Evolutionary conservation across 352 stramenopile genomes (phyloP).

Genomic region (Pythium brachiatum): DNA sequence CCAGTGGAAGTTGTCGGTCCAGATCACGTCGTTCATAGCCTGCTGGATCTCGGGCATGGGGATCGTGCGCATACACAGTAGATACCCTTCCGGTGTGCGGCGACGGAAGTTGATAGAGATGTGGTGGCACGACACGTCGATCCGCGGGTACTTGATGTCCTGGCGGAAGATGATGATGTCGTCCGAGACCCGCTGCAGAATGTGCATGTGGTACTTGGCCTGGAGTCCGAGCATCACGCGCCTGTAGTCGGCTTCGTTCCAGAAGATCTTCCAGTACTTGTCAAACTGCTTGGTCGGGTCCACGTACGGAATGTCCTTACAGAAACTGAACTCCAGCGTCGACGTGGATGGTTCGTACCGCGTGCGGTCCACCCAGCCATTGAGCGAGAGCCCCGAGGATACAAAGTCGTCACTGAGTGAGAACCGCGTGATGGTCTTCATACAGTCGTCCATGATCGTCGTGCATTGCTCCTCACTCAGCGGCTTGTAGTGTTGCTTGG

Average conservation of each 20-base stretch:
- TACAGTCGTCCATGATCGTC: constrained; percentile 18
- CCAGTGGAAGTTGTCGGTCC: constrained; percentile 26
- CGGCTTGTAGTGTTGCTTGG: constrained; percentile 12
- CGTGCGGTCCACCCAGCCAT: constrained; percentile 22
- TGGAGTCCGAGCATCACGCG: constrained; percentile 18
- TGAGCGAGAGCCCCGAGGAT: constrained; percentile 15
- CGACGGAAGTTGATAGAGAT: constrained; percentile 22
- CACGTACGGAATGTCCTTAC: constrained; percentile 16
- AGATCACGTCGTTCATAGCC: constrained; percentile 22
- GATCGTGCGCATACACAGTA: constrained; percentile 24
- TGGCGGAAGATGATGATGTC: constrained; percentile 25
- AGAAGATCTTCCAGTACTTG: constrained; percentile 26
- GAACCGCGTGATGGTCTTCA: constrained; percentile 26
- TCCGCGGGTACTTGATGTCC: constrained; percentile 25
- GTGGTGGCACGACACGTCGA: constrained; percentile 20
- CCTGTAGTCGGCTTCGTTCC: constrained; percentile 17
- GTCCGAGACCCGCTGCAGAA: constrained; percentile 24
- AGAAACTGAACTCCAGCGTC: constrained; percentile 24
- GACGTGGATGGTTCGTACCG: constrained; percentile 19
- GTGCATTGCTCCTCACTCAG: constrained; percentile 1
- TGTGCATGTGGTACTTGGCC: constrained; percentile 25
- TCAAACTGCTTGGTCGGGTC: constrained; percentile 14
- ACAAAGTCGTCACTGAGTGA: constrained; percentile 23
- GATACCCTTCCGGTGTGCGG: constrained; percentile 2
- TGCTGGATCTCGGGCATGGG: constrained; percentile 19